These are phyloP conservation scores for Diutina scorzettiae DNA, from an alignment of 1,139 yeast species.

Conservation along the genomic window DNA sequence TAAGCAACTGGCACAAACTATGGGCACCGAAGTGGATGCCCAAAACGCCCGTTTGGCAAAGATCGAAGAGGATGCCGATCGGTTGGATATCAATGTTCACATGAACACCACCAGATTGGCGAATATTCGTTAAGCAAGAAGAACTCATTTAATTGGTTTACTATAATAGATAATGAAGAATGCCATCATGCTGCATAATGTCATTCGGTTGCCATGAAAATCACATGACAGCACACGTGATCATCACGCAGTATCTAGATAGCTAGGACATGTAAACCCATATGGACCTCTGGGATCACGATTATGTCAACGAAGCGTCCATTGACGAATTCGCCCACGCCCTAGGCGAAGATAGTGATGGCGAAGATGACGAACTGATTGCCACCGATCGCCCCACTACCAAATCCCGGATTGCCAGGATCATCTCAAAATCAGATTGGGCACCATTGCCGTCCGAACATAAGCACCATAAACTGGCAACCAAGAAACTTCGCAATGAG, in stretches of 20 bases:
- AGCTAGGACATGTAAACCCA: no score
- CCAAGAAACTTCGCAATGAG: slow-evolving; percentile 25
- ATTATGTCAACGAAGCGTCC: slow-evolving; percentile 26
- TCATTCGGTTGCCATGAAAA: no score
- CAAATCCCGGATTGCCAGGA: slow-evolving; percentile 12
- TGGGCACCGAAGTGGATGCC: slow-evolving; percentile 30
- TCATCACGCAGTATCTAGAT: no score
- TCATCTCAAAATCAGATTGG: slow-evolving; percentile 59
- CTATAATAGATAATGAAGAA: background rate
- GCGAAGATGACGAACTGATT: slow-evolving; percentile 11
- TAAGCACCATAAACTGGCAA: slow-evolving; percentile 6
- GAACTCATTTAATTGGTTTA: background rate
- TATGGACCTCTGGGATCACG: slow-evolving; percentile 13
- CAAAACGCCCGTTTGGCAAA: slow-evolving; percentile 38
- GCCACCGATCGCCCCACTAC: background rate
- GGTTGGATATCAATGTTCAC: slow-evolving; percentile 43
- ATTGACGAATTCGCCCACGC: slow-evolving; percentile 32
- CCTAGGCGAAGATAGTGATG: slow-evolving; percentile 25
- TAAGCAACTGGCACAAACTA: slow-evolving; percentile 29
- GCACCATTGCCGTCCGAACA: slow-evolving; percentile 34
- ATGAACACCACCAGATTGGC: slow-evolving; percentile 35
- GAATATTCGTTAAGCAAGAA: slow-evolving; percentile 27
- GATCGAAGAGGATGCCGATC: slow-evolving; percentile 45
- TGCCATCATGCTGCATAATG: no score
- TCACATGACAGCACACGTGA: no score